Base-by-base conservation (phyloP, 2,329 filamentous ascomycete species). In the Thelonectria blattea region DNA sequence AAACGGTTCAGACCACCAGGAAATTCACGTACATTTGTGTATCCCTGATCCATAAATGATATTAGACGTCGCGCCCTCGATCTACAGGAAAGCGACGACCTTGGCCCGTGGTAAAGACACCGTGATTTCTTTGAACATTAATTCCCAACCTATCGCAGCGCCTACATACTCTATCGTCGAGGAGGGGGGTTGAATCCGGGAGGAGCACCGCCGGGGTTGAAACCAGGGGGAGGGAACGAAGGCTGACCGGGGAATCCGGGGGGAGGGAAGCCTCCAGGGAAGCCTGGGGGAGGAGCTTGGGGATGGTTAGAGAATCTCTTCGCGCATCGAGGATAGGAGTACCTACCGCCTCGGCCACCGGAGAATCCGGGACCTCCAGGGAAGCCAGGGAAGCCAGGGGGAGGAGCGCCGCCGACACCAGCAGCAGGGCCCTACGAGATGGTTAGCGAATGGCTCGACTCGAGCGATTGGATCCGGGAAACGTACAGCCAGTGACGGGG, bases 151-250 rank as follows among this genome's bases (percentile, higher is more conserved):
- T 66, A 61, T 64, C 66, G 27, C 63, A 69, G 63, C 60, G 52
- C 63, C 67, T 71, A 66, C 62, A 68, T 68, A 68, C 66, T 62
- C 67, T 80, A 87, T 80, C 84, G 79, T 76, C 85, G 82, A 55
- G 88, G 87, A 60, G 90, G 88, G 62, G 87, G 88, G 78, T 92
- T 90, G 79, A 94, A 94, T 64, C 91, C 91, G 61, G 90, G 89
- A 34, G 52, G 47, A 48, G 78, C 77, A 20, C 78, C 76, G 30
- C 79, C 76, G 47, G 77, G 78, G 63, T 83, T 79, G 72, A 83
- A 85, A 9, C 81, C 83, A 63, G 83, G 80, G 48, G 83, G 82
- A 53, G 80, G 76, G 47, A 68, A 69, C 53, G 64, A 52, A 41
- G 66, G 65, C 57, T 59, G 62, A 50, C 68, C 68, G 58, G 68